Conservation (phyloP, 225 moss, liverwort and hornwort species). For the Straminergon stramineum region DNA sequence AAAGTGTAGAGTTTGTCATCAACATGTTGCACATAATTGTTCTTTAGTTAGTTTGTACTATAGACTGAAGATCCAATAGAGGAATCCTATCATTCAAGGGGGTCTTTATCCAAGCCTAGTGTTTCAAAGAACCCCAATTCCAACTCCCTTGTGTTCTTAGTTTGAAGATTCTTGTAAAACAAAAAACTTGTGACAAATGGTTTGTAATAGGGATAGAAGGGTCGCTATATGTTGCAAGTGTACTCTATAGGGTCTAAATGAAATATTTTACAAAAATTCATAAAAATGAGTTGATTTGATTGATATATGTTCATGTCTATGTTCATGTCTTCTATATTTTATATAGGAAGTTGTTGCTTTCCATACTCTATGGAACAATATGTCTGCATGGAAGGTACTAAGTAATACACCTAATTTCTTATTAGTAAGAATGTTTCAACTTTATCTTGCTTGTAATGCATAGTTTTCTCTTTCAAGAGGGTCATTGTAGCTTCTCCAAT, state of each 20-base stretch:
- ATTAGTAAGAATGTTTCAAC: neutral
- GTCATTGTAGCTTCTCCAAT: slow-evolving; percentile 24
- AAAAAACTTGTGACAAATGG: neutral
- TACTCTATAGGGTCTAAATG: neutral
- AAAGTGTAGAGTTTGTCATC: neutral
- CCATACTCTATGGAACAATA: neutral
- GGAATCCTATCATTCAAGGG: neutral
- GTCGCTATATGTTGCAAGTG: neutral
- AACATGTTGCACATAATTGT: neutral
- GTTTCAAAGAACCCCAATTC: neutral
- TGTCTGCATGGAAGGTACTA: neutral
- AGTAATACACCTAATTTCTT: neutral
- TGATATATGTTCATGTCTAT: too few relatives aligned
- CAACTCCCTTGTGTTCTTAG: neutral
- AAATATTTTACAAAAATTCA: neutral
- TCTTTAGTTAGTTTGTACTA: neutral
- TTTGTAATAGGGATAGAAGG: neutral
- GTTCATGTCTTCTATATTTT: neutral
- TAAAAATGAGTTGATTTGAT: neutral
- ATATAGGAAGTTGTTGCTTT: neutral
- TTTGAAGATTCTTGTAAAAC: neutral
- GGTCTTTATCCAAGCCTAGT: too few relatives aligned
- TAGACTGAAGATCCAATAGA: neutral
- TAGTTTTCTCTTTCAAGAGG: slow-evolving; percentile 26
- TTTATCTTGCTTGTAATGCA: slow-evolving; percentile 34